Evolutionary conservation across 2,329 filamentous ascomycete genomes (phyloP).

Genomic region (Xenosphaeropsis pyriputrescens): DNA sequence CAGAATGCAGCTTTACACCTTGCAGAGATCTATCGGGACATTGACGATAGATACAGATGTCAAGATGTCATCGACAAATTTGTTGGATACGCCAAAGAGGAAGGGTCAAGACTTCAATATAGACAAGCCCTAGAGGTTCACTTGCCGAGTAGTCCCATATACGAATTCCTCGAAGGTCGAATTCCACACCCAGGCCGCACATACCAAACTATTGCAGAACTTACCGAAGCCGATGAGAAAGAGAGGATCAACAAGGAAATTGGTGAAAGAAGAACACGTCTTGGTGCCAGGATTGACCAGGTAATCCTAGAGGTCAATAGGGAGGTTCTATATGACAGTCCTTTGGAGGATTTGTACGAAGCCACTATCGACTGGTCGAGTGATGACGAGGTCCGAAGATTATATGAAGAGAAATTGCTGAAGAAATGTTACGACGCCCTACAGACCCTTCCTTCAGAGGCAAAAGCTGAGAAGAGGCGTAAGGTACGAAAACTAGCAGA

Average conservation of each 20-base stretch:
- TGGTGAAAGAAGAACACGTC: conserved; percentile 70
- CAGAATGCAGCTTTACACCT: conserved; percentile 58
- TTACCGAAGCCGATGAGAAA: conserved; percentile 75
- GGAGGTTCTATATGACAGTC: conserved; percentile 64
- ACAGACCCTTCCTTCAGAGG: conserved; percentile 46
- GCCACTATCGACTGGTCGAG: conserved; percentile 80
- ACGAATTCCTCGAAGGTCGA: conserved; percentile 68
- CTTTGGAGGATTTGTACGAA: conserved; percentile 67
- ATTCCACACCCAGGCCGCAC: conserved; percentile 67
- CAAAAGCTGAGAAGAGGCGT: conserved; percentile 54
- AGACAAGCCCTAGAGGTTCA: conserved; percentile 62
- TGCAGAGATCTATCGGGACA: conserved; percentile 57
- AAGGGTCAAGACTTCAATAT: conserved; percentile 61
- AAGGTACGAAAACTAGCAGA: conserved; percentile 65
- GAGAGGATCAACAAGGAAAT: conserved; percentile 83
- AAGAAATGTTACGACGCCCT: conserved; percentile 69
- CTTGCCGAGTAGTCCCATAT: conserved; percentile 69
- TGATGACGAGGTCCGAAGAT: conserved; percentile 71
- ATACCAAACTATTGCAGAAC: conserved; percentile 69
- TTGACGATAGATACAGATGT: conserved; percentile 47
- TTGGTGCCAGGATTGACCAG: conserved; percentile 71
- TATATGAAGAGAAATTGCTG: conserved; percentile 82
- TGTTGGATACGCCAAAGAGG: conserved; percentile 53
- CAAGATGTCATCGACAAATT: conserved; percentile 68
- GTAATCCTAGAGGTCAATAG: conserved; percentile 79